These are phyloP conservation scores for Penicillium psychrofluorescens DNA, from an alignment of 495 filamentous ascomycete genomes.

Conservation along the genomic window DNA sequence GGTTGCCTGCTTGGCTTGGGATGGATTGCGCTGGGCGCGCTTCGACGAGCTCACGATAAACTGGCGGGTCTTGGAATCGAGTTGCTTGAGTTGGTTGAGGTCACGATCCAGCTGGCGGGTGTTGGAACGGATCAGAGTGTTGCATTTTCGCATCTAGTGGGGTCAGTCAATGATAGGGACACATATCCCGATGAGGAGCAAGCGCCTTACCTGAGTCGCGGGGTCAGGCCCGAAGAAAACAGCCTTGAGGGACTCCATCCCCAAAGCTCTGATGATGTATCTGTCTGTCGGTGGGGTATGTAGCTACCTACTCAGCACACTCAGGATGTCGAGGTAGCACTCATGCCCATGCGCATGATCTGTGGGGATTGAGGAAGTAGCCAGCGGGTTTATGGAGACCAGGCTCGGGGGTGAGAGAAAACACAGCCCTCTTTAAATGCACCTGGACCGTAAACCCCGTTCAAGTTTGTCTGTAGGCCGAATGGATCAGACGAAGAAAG, in stretches of 20 bases:
- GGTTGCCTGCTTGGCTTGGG: constrained; percentile 65
- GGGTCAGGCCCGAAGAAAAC: constrained; percentile 93
- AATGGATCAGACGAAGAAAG: constrained; percentile 1
- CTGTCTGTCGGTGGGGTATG: too few relatives aligned
- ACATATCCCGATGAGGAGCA: not conserved
- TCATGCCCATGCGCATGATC: too few relatives aligned
- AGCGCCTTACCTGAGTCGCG: constrained; percentile 64
- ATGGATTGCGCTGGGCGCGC: constrained; percentile 70
- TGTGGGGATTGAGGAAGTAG: too few relatives aligned
- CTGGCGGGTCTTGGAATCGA: constrained; percentile 80
- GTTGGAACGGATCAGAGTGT: constrained; percentile 81
- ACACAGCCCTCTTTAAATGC: too few relatives aligned
- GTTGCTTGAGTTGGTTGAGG: constrained; percentile 62
- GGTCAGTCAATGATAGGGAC: not conserved
- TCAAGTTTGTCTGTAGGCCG: too few relatives aligned
- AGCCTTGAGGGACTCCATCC: constrained; percentile 79
- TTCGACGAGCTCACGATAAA: constrained; percentile 72
- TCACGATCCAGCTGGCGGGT: constrained; percentile 94
- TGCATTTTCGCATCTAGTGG: constrained; percentile 89
- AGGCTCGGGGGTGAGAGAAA: too few relatives aligned
- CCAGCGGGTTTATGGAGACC: too few relatives aligned
- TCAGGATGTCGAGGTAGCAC: too few relatives aligned
- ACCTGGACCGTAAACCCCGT: too few relatives aligned
- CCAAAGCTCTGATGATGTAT: too few relatives aligned
- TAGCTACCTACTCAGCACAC: too few relatives aligned